These are phyloP conservation scores for Moricandia arvensis DNA, from an alignment of 345 rosid species.

Conservation along the genomic window DNA sequence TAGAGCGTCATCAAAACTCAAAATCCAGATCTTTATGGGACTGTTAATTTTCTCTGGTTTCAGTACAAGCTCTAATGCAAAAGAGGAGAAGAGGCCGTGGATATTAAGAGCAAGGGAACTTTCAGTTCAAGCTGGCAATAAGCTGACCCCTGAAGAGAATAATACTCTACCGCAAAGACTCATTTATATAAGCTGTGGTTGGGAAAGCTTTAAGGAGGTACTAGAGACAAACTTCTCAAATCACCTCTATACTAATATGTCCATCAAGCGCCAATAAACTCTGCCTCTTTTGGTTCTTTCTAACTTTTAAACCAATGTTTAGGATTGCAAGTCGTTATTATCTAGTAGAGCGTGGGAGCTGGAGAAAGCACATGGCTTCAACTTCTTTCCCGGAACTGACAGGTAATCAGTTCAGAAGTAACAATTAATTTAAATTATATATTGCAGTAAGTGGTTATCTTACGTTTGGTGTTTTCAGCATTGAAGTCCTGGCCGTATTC, in stretches of 20 bases:
- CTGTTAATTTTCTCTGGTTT: conserved; percentile 18
- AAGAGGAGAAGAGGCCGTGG: conserved; percentile 98
- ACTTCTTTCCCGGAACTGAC: conserved; percentile 92
- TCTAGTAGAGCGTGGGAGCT: conserved; percentile 67
- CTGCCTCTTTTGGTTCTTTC: conserved; percentile 2
- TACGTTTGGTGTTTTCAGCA: conserved; percentile 46
- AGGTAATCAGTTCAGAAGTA: conserved; percentile 47
- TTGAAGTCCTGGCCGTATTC: conserved; percentile 80
- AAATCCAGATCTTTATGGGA: not conserved
- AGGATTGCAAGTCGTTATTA: conserved; percentile 82
- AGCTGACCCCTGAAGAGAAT: conserved; percentile 42
- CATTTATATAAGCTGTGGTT: conserved; percentile 93
- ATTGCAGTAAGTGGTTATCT: not conserved
- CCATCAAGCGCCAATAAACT: not conserved
- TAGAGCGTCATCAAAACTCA: not conserved
- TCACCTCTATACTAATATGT: not conserved
- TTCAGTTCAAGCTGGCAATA: conserved; percentile 63
- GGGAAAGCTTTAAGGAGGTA: conserved; percentile 98
- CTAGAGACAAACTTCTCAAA: conserved; percentile 2
- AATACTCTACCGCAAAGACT: conserved; percentile 71
- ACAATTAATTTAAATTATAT: not conserved
- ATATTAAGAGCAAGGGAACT: conserved; percentile 78
- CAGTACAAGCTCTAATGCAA: conserved; percentile 46
- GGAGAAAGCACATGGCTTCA: conserved; percentile 86
- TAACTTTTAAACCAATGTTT: conserved; percentile 21